Percentiles rank a stretch among this genome's conserved stretches.
Evolutionary conservation across 1,284 basidiomycete genomes (phyloP).

Genomic region (Rhizoctonia solani): DNA sequence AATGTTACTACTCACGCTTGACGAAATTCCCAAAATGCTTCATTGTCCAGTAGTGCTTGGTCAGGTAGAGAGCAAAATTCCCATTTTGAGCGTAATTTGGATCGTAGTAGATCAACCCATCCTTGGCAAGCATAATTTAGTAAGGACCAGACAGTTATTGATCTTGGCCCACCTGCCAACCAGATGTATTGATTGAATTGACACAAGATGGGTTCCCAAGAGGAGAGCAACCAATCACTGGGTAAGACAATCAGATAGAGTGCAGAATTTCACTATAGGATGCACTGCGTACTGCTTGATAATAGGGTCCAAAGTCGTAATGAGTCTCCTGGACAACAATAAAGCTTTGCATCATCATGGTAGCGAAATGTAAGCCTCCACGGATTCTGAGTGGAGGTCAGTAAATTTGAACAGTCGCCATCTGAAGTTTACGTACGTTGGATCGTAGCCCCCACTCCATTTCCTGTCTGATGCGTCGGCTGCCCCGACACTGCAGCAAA

Average conservation of each 20-base stretch:
- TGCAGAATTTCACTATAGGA: background rate
- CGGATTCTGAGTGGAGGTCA: constrained; percentile 41
- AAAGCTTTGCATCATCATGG: constrained; percentile 8
- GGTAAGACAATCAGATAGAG: too few species aligned
- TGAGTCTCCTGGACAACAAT: constrained; percentile 39
- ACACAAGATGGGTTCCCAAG: constrained; percentile 38
- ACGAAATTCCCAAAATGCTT: constrained; percentile 33
- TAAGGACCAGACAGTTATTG: background rate
- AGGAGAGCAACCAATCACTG: constrained; percentile 41
- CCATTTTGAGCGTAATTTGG: constrained; percentile 38
- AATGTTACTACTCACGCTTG: constrained; percentile 12
- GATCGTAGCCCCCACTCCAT: constrained; percentile 30
- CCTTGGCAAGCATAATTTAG: background rate
- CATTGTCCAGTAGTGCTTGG: constrained; percentile 33
- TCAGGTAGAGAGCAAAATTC: constrained; percentile 18
- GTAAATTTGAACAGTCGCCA: background rate
- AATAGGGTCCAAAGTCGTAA: constrained; percentile 45
- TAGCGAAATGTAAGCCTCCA: constrained; percentile 42
- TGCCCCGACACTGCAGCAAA: constrained; percentile 21
- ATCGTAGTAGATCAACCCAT: constrained; percentile 41
- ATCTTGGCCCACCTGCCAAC: constrained; percentile 40
- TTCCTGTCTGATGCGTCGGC: constrained; percentile 17
- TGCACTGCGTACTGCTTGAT: constrained; percentile 37
- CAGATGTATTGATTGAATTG: constrained; percentile 37
- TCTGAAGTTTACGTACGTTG: constrained; percentile 32